Conservation (phyloP, 2,329 filamentous ascomycete genomes). For the Aspergillus intermedius region DNA sequence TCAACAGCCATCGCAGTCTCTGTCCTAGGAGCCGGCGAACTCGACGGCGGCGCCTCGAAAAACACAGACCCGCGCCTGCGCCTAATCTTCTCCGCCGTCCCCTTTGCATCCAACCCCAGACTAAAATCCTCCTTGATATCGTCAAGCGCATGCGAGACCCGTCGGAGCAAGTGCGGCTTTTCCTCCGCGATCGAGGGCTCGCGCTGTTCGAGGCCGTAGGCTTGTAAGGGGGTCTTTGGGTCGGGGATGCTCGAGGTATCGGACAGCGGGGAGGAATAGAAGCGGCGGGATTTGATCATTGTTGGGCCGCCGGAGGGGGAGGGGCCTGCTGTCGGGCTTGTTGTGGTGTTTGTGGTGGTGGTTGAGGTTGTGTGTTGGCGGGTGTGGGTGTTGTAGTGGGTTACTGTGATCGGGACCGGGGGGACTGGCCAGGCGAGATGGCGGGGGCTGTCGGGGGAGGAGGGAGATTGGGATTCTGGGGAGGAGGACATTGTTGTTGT, state of each 20-base stretch:
- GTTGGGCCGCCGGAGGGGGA: background rate
- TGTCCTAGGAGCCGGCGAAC: slow-evolving; percentile 2
- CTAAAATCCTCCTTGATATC: slow-evolving; percentile 30
- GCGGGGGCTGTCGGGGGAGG: slow-evolving; percentile 18
- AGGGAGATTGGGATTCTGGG: slow-evolving; percentile 20
- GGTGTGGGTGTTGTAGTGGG: background rate
- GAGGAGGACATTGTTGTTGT: slow-evolving; percentile 21
- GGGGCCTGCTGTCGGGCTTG: background rate
- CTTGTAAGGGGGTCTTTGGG: slow-evolving; percentile 22
- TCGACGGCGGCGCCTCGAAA: background rate
- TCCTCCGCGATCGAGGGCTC: slow-evolving; percentile 25
- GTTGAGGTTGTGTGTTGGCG: slow-evolving; percentile 9
- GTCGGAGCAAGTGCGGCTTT: slow-evolving; percentile 20
- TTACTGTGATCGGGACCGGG: slow-evolving; percentile 8
- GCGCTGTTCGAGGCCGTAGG: slow-evolving; percentile 30
- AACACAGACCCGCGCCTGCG: slow-evolving; percentile 21
- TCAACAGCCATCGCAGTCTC: background rate
- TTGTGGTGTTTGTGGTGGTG: background rate
- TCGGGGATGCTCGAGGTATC: slow-evolving; percentile 15
- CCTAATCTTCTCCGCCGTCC: slow-evolving; percentile 17
- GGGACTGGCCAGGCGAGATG: slow-evolving; percentile 15
- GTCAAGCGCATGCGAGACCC: slow-evolving; percentile 31
- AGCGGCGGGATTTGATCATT: slow-evolving; percentile 22
- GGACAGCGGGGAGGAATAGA: slow-evolving; percentile 29
- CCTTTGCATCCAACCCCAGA: slow-evolving; percentile 16